phyloP scores from a whole-genome alignment of 805 yeast species.

The Wickerhamiella sergipiensis region DNA sequence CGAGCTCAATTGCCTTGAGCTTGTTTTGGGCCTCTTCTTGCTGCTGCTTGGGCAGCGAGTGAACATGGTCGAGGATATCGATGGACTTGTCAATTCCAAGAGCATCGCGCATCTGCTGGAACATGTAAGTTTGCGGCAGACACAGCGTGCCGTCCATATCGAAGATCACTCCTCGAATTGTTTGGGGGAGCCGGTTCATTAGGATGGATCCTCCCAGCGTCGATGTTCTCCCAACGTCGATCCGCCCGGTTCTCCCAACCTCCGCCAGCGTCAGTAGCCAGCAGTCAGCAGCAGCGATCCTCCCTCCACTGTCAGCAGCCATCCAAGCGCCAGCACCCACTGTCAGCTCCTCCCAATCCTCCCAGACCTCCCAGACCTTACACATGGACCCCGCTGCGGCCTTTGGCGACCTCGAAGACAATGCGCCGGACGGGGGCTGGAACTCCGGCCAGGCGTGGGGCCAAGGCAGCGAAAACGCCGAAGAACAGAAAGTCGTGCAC shows the following conservation, averaged over 20 bases:
- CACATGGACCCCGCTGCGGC: slow-evolving; percentile 5
- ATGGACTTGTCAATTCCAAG: slow-evolving; percentile 33
- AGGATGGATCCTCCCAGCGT: neutral
- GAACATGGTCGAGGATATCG: slow-evolving; percentile 43
- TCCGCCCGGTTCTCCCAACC: neutral
- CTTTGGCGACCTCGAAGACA: slow-evolving; percentile 20
- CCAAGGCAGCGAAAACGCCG: neutral
- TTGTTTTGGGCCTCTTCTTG: slow-evolving; percentile 33
- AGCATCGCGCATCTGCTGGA: slow-evolving; percentile 45
- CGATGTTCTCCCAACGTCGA: neutral
- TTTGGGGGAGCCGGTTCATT: neutral
- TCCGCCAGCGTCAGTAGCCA: too few relatives aligned
- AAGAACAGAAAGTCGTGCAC: neutral
- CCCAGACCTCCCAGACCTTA: too few relatives aligned
- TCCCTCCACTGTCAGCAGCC: too few relatives aligned
- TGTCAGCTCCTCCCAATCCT: too few relatives aligned
- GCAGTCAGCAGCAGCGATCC: too few relatives aligned
- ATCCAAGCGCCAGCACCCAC: too few relatives aligned
- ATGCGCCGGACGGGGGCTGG: slow-evolving; percentile 17
- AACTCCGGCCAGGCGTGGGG: neutral
- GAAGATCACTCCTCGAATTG: slow-evolving; percentile 44
- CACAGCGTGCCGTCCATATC: slow-evolving; percentile 76
- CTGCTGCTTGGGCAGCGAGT: slow-evolving; percentile 28
- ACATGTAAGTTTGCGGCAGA: slow-evolving; percentile 35
- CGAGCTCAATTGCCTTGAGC: slow-evolving; percentile 41